Evolutionary conservation across 108 stramenopile species (phyloP).

Genomic region (Nitzschia sp.): DNA sequence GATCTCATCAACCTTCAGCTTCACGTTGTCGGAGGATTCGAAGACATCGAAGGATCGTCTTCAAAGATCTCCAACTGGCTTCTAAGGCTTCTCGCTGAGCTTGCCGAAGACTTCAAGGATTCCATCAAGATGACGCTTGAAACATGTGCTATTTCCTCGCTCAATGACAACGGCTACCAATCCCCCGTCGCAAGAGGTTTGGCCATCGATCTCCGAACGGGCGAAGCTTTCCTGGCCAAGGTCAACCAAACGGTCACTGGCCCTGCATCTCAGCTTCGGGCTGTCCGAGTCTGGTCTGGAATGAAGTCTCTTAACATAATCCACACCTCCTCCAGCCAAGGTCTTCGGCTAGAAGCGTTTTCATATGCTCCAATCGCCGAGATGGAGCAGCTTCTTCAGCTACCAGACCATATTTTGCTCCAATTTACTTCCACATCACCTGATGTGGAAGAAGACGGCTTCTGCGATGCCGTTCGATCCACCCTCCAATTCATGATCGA

Average conservation of each 20-base stretch:
- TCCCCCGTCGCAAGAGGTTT: conserved; percentile 77
- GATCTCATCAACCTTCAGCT: conserved; percentile 55
- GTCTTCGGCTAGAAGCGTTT: conserved; percentile 55
- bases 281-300: conserved; percentile 58
- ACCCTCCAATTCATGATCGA: conserved; percentile 27
- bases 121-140: conserved; percentile 56
- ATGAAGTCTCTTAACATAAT: conserved; percentile 39
- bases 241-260: conserved; percentile 39
- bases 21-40: conserved; percentile 81
- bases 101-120: conserved; percentile 47
- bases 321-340: conserved; percentile 36
- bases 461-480: conserved; percentile 52
- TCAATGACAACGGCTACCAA: conserved; percentile 52
- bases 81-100: conserved; percentile 46
- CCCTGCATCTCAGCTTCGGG: conserved; percentile 53
- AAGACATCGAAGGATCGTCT: conserved; percentile 52
- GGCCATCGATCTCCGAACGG: conserved; percentile 50
- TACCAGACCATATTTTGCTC: conserved; percentile 56
- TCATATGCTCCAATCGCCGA: conserved; percentile 36
- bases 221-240: conserved; percentile 63
- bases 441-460: conserved; percentile 69
- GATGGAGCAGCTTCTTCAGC: conserved; percentile 44
- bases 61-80: conserved; percentile 55
- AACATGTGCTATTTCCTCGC: conserved; percentile 60
- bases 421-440: conserved; percentile 74